Evolutionary conservation across 805 yeast species (phyloP).

Genomic region (Diddensiella caesifluorescens): DNA sequence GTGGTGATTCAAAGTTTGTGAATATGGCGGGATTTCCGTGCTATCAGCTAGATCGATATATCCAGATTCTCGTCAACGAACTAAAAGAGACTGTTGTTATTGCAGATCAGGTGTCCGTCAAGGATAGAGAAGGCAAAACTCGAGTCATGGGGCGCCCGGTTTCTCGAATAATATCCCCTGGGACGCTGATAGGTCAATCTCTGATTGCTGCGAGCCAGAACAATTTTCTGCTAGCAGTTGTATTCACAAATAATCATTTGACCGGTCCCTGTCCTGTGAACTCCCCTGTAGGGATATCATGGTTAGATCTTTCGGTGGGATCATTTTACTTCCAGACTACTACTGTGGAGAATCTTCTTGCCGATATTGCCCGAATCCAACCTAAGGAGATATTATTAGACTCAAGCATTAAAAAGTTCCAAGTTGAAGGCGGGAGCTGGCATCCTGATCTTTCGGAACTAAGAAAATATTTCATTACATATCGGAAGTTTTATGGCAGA

Average conservation of each 20-base stretch:
- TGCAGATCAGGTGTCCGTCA: slow-evolving; percentile 52
- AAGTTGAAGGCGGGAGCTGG: slow-evolving; percentile 46
- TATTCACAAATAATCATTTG: slow-evolving; percentile 22
- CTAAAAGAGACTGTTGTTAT: slow-evolving; percentile 69
- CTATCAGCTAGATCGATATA: slow-evolving; percentile 62
- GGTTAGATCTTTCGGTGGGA: slow-evolving; percentile 89
- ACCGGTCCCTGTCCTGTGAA: slow-evolving; percentile 33
- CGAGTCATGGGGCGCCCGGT: slow-evolving; percentile 57
- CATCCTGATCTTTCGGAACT: slow-evolving; percentile 54
- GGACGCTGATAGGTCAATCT: slow-evolving; percentile 84
- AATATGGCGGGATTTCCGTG: slow-evolving; percentile 89
- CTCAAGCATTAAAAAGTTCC: slow-evolving; percentile 15
- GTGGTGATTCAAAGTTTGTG: slow-evolving; percentile 28
- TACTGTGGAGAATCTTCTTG: slow-evolving; percentile 50
- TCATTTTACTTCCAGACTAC: slow-evolving; percentile 65
- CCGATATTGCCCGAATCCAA: slow-evolving; percentile 69
- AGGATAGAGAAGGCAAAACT: not conserved
- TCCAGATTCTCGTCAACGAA: slow-evolving; percentile 67
- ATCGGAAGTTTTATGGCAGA: slow-evolving; percentile 40
- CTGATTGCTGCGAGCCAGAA: slow-evolving; percentile 67
- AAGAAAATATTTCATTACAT: slow-evolving; percentile 55
- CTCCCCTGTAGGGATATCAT: slow-evolving; percentile 64
- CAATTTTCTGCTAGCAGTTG: slow-evolving; percentile 62
- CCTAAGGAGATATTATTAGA: slow-evolving; percentile 73
- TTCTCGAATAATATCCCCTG: slow-evolving; percentile 81